These are phyloP conservation scores for Kentomonas sorsogonicus DNA, from an alignment of 208 protist species.

Conservation along the genomic window DNA sequence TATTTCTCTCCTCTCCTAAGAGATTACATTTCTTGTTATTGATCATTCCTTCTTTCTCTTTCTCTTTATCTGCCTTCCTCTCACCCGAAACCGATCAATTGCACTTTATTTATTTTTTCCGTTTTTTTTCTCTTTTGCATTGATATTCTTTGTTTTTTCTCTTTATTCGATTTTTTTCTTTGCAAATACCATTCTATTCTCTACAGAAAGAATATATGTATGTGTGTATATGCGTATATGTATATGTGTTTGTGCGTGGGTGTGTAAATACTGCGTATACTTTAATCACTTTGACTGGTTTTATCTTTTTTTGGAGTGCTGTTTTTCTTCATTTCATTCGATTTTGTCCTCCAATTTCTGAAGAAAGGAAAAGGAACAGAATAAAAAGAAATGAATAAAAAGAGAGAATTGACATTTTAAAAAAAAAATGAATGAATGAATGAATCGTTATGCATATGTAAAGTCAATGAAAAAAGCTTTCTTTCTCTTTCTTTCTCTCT, in stretches of 20 bases:
- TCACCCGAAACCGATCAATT: no score
- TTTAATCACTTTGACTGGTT: not conserved
- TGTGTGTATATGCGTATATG: not conserved
- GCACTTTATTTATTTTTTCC: constrained; percentile 12
- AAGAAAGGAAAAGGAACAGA: no score
- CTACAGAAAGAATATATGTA: not conserved
- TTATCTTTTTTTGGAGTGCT: no score
- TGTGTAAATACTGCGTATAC: not conserved
- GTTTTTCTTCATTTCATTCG: no score
- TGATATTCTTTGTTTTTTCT: constrained; percentile 8
- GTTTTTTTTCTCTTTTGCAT: not conserved
- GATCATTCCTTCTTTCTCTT: no score
- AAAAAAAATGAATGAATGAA: no score
- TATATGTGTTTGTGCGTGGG: not conserved
- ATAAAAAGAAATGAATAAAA: no score
- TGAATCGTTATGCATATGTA: no score
- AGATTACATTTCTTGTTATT: constrained; percentile 4
- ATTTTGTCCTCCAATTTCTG: no score
- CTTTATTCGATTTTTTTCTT: constrained; percentile 11
- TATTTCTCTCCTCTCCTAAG: no score
- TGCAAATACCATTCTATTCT: not conserved
- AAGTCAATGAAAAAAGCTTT: not conserved
- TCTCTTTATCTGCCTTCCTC: no score
- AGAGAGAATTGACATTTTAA: no score
- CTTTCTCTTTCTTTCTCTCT: not conserved